A percentile compares a stretch with the other conserved stretches of the same genome.
Conservation (phyloP, 768 basidiomycete species). For the Fistulinella prunicolor region DNA sequence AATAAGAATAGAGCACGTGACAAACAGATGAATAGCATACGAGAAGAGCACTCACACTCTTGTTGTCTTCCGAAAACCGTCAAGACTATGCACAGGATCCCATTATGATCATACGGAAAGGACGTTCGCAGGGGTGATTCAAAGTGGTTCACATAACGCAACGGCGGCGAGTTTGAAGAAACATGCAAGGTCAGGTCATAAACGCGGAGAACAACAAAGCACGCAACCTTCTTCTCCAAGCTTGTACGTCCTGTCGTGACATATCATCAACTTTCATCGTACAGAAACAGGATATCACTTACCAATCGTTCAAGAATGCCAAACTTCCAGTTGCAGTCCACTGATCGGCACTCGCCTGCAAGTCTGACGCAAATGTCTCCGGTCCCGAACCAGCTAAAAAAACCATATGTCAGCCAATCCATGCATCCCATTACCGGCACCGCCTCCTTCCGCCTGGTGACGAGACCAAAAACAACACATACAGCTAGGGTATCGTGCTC, state of each 20-base stretch:
- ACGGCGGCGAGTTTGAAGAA: too few species aligned
- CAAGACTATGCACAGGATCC: constrained; percentile 50
- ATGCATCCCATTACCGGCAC: background rate
- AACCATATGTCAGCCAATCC: background rate
- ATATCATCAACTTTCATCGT: background rate
- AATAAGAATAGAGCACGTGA: too few species aligned
- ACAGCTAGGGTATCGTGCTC: constrained; percentile 74
- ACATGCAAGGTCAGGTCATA: background rate
- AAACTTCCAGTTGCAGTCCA: constrained; percentile 69
- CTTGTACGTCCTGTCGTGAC: constrained; percentile 69
- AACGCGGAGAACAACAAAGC: background rate
- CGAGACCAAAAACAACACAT: constrained; percentile 32
- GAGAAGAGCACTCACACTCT: constrained; percentile 50
- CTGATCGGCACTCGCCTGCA: constrained; percentile 50
- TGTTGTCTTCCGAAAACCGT: constrained; percentile 92
- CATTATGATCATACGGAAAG: too few species aligned
- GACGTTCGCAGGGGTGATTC: too few species aligned
- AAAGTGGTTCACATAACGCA: too few species aligned
- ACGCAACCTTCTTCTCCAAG: constrained; percentile 77
- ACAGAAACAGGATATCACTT: constrained; percentile 13
- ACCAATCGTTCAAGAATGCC: constrained; percentile 83
- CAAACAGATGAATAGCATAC: too few species aligned
- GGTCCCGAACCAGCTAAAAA: constrained; percentile 56
- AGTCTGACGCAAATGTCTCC: constrained; percentile 50
- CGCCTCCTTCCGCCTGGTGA: too few species aligned